phyloP scores from a whole-genome alignment of 2,329 filamentous ascomycete species.

The Epichloe baconii region DNA sequence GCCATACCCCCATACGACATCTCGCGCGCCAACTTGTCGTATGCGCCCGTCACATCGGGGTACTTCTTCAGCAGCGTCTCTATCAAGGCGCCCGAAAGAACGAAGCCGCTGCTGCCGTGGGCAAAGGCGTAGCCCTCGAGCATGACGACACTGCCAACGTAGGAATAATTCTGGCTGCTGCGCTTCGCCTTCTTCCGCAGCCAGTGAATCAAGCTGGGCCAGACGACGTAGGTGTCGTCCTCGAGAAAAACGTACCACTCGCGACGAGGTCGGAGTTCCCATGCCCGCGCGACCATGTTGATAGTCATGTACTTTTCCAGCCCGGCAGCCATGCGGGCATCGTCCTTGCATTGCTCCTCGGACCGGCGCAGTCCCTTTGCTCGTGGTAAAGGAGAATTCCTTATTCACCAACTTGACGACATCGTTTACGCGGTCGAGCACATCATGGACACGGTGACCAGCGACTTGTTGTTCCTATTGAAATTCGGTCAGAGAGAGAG shows the following conservation, averaged over 20 bases:
- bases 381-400: conserved; percentile 33
- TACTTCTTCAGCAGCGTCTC: conserved; percentile 31
- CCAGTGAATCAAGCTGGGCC: conserved; percentile 39
- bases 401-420: conserved; percentile 22
- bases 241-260: conserved; percentile 48
- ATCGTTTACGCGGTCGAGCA: conserved; percentile 26
- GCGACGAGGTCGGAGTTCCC: conserved; percentile 35
- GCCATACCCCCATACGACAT: conserved; percentile 41
- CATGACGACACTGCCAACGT: conserved; percentile 38
- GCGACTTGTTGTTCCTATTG: conserved; percentile 35
- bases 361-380: conserved; percentile 32
- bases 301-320: conserved; percentile 51
- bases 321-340: conserved; percentile 30
- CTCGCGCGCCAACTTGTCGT: conserved; percentile 29
- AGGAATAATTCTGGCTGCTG: conserved; percentile 28
- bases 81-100: conserved; percentile 39
- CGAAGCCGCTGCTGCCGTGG: conserved; percentile 45
- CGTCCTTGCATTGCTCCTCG: conserved; percentile 30
- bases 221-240: conserved; percentile 44
- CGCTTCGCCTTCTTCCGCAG: conserved; percentile 30
- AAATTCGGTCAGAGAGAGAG: background rate
- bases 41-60: conserved; percentile 29
- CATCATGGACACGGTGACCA: conserved; percentile 29
- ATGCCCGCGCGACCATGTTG: conserved; percentile 43
- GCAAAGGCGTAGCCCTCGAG: conserved; percentile 34